A percentile compares a stretch with the other conserved stretches of the same genome.
Conservation (phyloP, 2,329 filamentous ascomycete genomes). For the Corynespora cassiicola region DNA sequence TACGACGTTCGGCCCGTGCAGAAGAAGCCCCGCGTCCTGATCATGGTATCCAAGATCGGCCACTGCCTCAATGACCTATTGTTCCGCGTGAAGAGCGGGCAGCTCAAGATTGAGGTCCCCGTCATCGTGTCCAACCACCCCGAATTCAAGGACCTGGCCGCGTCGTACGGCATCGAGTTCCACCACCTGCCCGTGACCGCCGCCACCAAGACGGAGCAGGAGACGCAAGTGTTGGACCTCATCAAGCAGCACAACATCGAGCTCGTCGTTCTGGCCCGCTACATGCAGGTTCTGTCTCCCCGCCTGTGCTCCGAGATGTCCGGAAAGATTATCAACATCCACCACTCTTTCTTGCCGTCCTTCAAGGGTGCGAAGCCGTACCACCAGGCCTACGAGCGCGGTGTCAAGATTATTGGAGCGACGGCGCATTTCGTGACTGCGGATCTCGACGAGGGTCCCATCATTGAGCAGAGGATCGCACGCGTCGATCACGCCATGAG, state of each 20-base stretch:
- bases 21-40: conserved; percentile 76
- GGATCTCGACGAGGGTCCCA: conserved; percentile 84
- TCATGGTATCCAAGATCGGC: conserved; percentile 90
- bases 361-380: conserved; percentile 92
- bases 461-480: conserved; percentile 83
- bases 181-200: conserved; percentile 80
- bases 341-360: conserved; percentile 83
- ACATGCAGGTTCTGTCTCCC: conserved; percentile 86
- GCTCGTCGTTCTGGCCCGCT: conserved; percentile 80
- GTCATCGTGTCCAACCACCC: conserved; percentile 84
- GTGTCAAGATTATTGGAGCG: conserved; percentile 87
- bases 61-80: conserved; percentile 86
- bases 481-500: conserved; percentile 79
- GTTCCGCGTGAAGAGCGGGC: conserved; percentile 77
- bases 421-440: conserved; percentile 87
- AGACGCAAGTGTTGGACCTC: conserved; percentile 73
- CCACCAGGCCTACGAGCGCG: conserved; percentile 84
- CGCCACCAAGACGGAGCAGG: conserved; percentile 79
- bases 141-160: conserved; percentile 72
- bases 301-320: conserved; percentile 78
- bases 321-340: conserved; percentile 90
- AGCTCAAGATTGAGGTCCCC: conserved; percentile 77
- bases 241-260: conserved; percentile 74
- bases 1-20: conserved; percentile 73
- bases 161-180: conserved; percentile 79